phyloP scores from a whole-genome alignment of 2,329 filamentous ascomycete genomes.

The Fusarium musae region DNA sequence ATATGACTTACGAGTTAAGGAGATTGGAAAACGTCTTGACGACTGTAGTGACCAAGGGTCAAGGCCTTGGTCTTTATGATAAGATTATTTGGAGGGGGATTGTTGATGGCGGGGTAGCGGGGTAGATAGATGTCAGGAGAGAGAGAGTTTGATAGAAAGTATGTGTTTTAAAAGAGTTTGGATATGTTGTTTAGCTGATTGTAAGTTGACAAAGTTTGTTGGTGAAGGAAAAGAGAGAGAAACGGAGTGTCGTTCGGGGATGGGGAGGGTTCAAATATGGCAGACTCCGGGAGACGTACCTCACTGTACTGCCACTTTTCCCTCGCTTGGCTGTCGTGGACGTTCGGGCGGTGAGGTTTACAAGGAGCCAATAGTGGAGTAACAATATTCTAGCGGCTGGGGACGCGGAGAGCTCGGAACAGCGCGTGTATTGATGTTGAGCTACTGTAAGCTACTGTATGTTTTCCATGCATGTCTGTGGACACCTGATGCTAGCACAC shows the following conservation, averaged over 20 bases:
- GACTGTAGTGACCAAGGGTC: constrained; percentile 68
- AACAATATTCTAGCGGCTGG: constrained; percentile 40
- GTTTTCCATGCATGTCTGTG: constrained; percentile 31
- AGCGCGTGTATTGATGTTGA: not conserved
- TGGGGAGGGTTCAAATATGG: constrained; percentile 39
- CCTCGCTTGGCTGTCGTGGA: constrained; percentile 17
- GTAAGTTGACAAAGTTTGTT: constrained; percentile 22
- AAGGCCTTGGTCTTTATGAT: constrained; percentile 61
- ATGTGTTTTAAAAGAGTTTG: constrained; percentile 7
- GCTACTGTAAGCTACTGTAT: constrained; percentile 24
- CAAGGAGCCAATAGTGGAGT: constrained; percentile 41
- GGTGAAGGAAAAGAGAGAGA: constrained; percentile 25
- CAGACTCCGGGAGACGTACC: constrained; percentile 9
- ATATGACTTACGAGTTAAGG: constrained; percentile 84
- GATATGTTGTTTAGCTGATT: constrained; percentile 6
- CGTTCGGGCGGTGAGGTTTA: constrained; percentile 38
- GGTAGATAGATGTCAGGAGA: constrained; percentile 32
- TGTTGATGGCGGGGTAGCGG: constrained; percentile 41
- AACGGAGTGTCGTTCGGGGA: constrained; percentile 14
- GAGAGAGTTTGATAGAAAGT: constrained; percentile 6
- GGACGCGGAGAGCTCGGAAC: constrained; percentile 35
- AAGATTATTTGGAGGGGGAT: constrained; percentile 38
- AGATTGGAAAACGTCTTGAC: constrained; percentile 99
- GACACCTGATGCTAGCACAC: constrained; percentile 24
- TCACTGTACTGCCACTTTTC: constrained; percentile 18